Evolutionary conservation across 768 basidiomycete species (phyloP), one percentile per base, ranked within the genome.

Genomic region (Agaricus blazei): DNA sequence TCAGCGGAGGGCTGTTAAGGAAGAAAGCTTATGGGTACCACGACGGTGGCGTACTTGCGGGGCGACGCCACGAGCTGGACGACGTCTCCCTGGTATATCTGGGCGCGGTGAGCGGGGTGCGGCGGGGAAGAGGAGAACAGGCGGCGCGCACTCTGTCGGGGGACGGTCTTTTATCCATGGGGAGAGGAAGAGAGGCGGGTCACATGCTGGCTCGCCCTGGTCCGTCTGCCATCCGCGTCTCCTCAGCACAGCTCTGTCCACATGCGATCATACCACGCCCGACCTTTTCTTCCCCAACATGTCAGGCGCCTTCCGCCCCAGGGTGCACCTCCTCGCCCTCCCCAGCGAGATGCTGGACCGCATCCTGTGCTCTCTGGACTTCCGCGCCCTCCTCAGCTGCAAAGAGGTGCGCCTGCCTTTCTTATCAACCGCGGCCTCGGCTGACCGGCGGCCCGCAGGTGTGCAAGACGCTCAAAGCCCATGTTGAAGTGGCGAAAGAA

Each of bases 21-120:
- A 12, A 19, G 48, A 31, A 28, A 43, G 6, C 5, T 5, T 19
- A 38, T 8, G n/a, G 62, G 57, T 66, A 90, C 90, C 70, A 91
- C 67, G 48, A 93, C 84, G 59, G 89, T 75, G 28, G 82, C 89
- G 61, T 77, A 72, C 27, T 73, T 65, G 49, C 68, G 65, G 1
- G 80, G 72, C 31, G 73, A 61, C 8, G 61, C 65, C 24, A 73
- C 68, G 58, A 72, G 74, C 59, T 76, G 75, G 4, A 89, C 85
- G 47, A 86, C 76, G 70, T 89, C 87, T 64, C 85, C 81, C 49
- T 80, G 78, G 64, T 85, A 88, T 54, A 87, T 80, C 85, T 88
- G 50, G 46, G 24, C 26, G 43, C 40, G 1, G 54, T 48, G 26
- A 31, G 23, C 11, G 6, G 1, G 34, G 15, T 7, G 12, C 26